phyloP scores from a whole-genome alignment of 2,329 filamentous ascomycete species.

The Clonostachys rosea region DNA sequence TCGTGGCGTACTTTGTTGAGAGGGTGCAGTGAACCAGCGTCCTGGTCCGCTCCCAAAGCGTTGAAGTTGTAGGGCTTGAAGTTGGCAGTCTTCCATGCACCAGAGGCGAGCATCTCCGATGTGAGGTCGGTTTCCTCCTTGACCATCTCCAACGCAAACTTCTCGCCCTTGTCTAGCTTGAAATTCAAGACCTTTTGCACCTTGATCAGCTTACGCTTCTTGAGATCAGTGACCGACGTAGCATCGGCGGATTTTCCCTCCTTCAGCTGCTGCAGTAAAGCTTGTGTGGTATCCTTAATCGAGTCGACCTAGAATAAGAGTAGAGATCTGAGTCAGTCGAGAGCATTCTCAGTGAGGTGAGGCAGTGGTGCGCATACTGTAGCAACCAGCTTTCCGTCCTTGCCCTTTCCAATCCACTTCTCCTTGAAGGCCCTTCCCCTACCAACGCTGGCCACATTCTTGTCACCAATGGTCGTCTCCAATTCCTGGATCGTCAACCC shows the following conservation, averaged over 20 bases:
- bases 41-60: constrained; percentile 55
- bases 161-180: constrained; percentile 77
- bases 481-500: constrained; percentile 77
- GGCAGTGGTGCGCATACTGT: constrained; percentile 29
- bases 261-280: constrained; percentile 71
- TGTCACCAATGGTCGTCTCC: constrained; percentile 65
- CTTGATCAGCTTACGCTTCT: constrained; percentile 86
- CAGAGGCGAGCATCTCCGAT: constrained; percentile 82
- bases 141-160: constrained; percentile 82
- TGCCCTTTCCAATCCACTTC: constrained; percentile 64
- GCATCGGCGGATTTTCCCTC: constrained; percentile 66
- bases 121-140: constrained; percentile 96
- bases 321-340: background rate
- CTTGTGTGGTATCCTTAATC: constrained; percentile 74
- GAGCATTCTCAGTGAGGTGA: no score
- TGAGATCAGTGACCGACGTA: constrained; percentile 76
- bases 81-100: constrained; percentile 85
- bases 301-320: constrained; percentile 48
- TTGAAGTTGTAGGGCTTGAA: constrained; percentile 87
- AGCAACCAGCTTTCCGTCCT: constrained; percentile 50
- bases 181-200: constrained; percentile 83
- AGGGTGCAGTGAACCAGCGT: constrained; percentile 58
- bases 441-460: constrained; percentile 75
- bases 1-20: constrained; percentile 94
- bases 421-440: constrained; percentile 90